Percentiles rank a stretch among this genome's conserved stretches.
These are phyloP conservation scores for Diaporthe ampelina DNA, from an alignment of 2,329 filamentous ascomycete genomes.

Conservation along the genomic window DNA sequence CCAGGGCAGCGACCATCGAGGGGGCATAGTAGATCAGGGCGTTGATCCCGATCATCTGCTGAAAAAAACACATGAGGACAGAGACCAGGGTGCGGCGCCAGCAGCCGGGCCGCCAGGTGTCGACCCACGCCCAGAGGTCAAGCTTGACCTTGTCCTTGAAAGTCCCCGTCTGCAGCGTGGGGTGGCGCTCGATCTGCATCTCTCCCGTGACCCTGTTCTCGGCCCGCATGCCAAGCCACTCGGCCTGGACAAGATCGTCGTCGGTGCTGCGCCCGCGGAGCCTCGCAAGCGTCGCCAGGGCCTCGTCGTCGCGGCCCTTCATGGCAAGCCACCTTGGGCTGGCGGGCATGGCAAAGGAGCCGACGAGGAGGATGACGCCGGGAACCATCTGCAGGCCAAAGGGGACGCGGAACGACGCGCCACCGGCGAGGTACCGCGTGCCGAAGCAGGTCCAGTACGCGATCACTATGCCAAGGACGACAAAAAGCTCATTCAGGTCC, in stretches of 20 bases:
- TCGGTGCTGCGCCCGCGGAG: constrained; percentile 61
- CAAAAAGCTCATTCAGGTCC: constrained; percentile 50
- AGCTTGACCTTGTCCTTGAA: constrained; percentile 40
- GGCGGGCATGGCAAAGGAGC: constrained; percentile 63
- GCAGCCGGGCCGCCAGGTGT: constrained; percentile 59
- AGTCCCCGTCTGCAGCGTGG: constrained; percentile 49
- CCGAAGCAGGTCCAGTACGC: constrained; percentile 48
- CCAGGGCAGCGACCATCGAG: constrained; percentile 61
- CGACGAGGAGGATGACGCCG: constrained; percentile 50
- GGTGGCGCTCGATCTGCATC: constrained; percentile 53
- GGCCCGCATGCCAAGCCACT: constrained; percentile 64
- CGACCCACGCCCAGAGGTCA: constrained; percentile 60
- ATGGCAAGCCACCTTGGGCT: constrained; percentile 68
- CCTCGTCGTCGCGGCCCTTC: constrained; percentile 62
- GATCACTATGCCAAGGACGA: constrained; percentile 51
- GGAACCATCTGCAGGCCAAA: constrained; percentile 57
- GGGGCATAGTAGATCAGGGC: constrained; percentile 63
- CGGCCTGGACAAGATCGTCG: constrained; percentile 59
- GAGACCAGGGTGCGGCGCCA: constrained; percentile 63
- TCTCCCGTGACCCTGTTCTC: constrained; percentile 62
- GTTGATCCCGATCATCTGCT: constrained; percentile 67
- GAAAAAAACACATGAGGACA: constrained; percentile 69
- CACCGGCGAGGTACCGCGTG: constrained; percentile 46
- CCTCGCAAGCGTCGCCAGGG: constrained; percentile 59
- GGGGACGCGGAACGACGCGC: constrained; percentile 54